These are phyloP conservation scores for Pelargonium australe DNA, from an alignment of 441 rosid genomes.

Conservation along the genomic window DNA sequence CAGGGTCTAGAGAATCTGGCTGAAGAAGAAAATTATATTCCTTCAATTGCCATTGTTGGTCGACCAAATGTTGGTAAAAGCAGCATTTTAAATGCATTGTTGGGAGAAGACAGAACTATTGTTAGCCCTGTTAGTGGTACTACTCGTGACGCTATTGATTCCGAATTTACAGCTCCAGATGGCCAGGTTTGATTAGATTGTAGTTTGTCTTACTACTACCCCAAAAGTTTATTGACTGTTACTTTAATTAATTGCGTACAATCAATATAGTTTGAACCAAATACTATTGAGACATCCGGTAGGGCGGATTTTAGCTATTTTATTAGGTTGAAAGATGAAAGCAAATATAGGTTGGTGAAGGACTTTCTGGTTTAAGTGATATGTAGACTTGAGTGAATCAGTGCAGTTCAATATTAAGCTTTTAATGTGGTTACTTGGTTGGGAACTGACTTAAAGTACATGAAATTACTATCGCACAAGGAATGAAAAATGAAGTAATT, in stretches of 20 bases:
- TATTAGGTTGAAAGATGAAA: background rate
- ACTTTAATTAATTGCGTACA: background rate
- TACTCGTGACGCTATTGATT: slow-evolving; percentile 96
- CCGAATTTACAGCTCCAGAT: slow-evolving; percentile 75
- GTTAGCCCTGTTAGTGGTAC: slow-evolving; percentile 98
- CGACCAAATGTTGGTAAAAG: slow-evolving; percentile 97
- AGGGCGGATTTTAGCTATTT: background rate
- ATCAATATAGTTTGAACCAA: background rate
- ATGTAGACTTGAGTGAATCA: background rate
- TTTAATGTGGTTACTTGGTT: background rate
- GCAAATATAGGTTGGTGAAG: background rate
- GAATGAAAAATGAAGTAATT: background rate
- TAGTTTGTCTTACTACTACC: background rate
- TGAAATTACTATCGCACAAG: slow-evolving; percentile 5
- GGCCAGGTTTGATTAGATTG: slow-evolving; percentile 54
- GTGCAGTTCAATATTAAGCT: background rate
- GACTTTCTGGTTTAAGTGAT: background rate
- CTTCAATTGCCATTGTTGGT: slow-evolving; percentile 91
- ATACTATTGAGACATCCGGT: background rate
- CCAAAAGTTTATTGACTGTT: background rate
- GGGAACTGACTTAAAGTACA: background rate
- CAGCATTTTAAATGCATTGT: slow-evolving; percentile 92
- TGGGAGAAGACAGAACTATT: slow-evolving; percentile 93
- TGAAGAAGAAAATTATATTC: slow-evolving; percentile 62
- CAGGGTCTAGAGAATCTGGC: slow-evolving; percentile 43